Evolutionary conservation across 2,329 filamentous ascomycete genomes (phyloP), one percentile per base, ranked within the genome.

Genomic region (Kalaharituber pfeilii): DNA sequence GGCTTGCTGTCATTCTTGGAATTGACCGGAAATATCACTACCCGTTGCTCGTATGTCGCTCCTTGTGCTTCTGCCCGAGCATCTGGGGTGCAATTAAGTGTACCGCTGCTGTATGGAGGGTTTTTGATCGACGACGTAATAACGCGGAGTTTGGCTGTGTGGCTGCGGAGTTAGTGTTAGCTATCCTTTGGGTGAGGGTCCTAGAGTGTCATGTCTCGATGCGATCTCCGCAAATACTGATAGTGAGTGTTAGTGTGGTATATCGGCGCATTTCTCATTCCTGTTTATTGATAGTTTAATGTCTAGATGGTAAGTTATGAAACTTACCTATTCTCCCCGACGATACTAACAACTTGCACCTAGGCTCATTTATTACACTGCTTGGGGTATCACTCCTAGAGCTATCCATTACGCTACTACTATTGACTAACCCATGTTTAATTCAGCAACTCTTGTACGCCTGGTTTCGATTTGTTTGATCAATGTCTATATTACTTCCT

Each of bases 231-330:
- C 28, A 53, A 24, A 30, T 24, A 29, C 18, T 33, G 22, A 47
- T 36, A 30, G 22, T 11, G 24, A 8, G 18, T 11, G 15, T 25
- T 63, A 86, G 83, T 86, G 82, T 70, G 79, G 77, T 64, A 80
- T 82, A 56, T 84, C 82, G 20, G 84, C 81, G 53, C 86, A 86
- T 67, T 75, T 87, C 57, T 83, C 82, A 51, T 88, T 86, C 68
- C 84, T 86, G 71, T 88, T 88, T 66, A 84, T 82, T 55, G 84
- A 88, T 69, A 86, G 83, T 68, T 76, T 88, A 63, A 87, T 88
- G 83, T 86, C 82, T 58, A 74, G 84, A 69, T 88, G 84, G 82
- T 84, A 65, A 45, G 73, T 39, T 6, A 5, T 39, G 13, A 18
- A 18, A 15, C 15, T 39, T 8, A 39, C n/a, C n/a, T 39, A 18